Conservation (phyloP, 148 eudicot genomes). For the Drosera capensis region DNA sequence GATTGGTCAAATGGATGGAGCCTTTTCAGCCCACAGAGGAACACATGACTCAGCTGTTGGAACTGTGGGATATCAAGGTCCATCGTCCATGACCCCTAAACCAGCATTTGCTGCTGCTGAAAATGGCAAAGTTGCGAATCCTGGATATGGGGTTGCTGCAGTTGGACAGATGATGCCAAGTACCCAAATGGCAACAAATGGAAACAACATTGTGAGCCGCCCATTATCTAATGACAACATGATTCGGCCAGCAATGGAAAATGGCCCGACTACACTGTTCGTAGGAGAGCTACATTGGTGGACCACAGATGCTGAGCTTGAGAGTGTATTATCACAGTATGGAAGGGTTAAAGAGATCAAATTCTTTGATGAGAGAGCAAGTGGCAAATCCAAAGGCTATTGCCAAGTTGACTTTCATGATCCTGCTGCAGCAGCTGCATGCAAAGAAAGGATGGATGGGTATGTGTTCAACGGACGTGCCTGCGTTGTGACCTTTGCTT, state of each 20-base stretch:
- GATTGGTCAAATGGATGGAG: slow-evolving; percentile 13
- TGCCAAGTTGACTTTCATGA: slow-evolving; percentile 92
- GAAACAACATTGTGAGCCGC: slow-evolving; percentile 30
- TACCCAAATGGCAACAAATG: slow-evolving; percentile 23
- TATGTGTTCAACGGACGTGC: slow-evolving; percentile 73
- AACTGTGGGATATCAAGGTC: slow-evolving; percentile 33
- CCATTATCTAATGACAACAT: slow-evolving; percentile 27
- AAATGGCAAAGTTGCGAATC: slow-evolving; percentile 16
- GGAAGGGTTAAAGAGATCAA: slow-evolving; percentile 84
- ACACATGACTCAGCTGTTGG: slow-evolving; percentile 26
- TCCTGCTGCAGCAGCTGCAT: slow-evolving; percentile 46
- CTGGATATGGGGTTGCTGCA: slow-evolving; percentile 20
- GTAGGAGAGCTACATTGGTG: slow-evolving; percentile 99
- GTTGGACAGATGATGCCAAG: slow-evolving; percentile 26
- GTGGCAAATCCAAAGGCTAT: slow-evolving; percentile 95
- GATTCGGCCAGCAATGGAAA: slow-evolving; percentile 40
- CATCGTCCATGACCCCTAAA: slow-evolving; percentile 27
- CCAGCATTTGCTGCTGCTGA: slow-evolving; percentile 6
- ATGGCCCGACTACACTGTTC: slow-evolving; percentile 73
- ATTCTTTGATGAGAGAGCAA: slow-evolving; percentile 93
- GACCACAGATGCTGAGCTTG: slow-evolving; percentile 93
- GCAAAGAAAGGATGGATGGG: slow-evolving; percentile 88
- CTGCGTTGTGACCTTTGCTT: slow-evolving; percentile 83
- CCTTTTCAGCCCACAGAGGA: slow-evolving; percentile 20
- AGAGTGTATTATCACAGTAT: slow-evolving; percentile 57